phyloP scores from a whole-genome alignment of 495 filamentous ascomycete species.

The Penicillium psychrofluorescens region DNA sequence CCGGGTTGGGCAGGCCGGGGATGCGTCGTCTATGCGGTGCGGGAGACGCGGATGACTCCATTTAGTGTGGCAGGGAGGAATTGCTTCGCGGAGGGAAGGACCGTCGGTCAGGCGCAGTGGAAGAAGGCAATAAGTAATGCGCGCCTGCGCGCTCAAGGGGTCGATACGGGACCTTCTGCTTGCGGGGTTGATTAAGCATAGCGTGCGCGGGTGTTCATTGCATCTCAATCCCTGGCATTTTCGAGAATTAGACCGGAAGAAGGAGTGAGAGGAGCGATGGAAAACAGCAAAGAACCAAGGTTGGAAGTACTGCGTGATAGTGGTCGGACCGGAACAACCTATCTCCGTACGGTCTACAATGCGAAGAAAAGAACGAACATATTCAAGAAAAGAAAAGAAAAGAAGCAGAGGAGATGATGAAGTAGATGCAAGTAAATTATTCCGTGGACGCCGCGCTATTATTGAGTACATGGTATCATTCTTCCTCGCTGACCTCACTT shows the following conservation, averaged over 20 bases:
- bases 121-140: conserved; percentile 3
- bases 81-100: background rate
- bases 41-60: conserved; percentile 26
- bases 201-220: conserved; percentile 13
- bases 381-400: no score
- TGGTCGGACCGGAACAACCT: conserved; percentile 9
- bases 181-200: conserved; percentile 2
- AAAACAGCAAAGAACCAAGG: background rate
- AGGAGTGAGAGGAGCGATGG: background rate
- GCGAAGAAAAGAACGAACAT: no score
- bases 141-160: conserved; percentile 10
- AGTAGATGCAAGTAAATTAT: no score
- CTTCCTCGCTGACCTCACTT: conserved; percentile 45
- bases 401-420: background rate
- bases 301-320: background rate
- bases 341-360: background rate
- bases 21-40: conserved; percentile 31
- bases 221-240: conserved; percentile 7
- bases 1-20: conserved; percentile 39
- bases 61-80: conserved; percentile 11
- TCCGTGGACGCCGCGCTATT: no score
- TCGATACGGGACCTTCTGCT: background rate
- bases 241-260: background rate
- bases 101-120: background rate
- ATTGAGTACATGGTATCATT: conserved; percentile 14